Conservation (phyloP, 345 rosid species). For the Clausena lansium region DNA sequence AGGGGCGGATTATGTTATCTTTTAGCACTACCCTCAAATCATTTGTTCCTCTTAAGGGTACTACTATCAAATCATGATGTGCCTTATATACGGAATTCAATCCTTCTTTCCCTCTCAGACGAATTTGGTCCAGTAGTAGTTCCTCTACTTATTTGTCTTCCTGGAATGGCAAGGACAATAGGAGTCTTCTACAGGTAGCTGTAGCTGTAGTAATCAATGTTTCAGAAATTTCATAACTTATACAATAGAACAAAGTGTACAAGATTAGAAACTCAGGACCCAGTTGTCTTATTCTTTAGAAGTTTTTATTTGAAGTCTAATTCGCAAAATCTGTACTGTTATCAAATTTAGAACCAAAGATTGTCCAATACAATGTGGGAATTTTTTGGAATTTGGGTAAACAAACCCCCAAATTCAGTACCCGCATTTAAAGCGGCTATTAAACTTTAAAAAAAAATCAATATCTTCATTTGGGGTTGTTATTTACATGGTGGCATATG, state of each 20-base stretch:
- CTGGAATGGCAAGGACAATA: constrained; percentile 95
- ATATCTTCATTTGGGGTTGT: constrained; percentile 66
- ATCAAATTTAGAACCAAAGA: constrained; percentile 19
- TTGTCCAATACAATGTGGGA: constrained; percentile 41
- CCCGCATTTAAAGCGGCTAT: constrained; percentile 70
- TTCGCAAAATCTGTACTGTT: constrained; percentile 28
- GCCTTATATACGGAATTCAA: constrained; percentile 3
- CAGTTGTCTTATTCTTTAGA: constrained; percentile 18
- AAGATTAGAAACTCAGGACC: constrained; percentile 20
- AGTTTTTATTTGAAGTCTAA: constrained; percentile 19
- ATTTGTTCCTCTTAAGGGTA: neutral
- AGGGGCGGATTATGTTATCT: neutral
- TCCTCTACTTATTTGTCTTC: constrained; percentile 94
- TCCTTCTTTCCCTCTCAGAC: constrained; percentile 40
- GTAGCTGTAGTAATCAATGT: constrained; percentile 14
- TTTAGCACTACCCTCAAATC: neutral
- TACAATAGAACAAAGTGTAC: neutral
- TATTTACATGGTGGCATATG: constrained; percentile 61
- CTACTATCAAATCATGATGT: neutral
- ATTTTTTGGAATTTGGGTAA: constrained; percentile 91
- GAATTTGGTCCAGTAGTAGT: constrained; percentile 96
- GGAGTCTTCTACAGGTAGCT: constrained; percentile 90
- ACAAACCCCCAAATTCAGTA: constrained; percentile 59
- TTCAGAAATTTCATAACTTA: constrained; percentile 14
- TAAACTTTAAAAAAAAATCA: constrained; percentile 58